Base-by-base conservation (phyloP, 2,329 filamentous ascomycete genomes). In the Cladophialophora immunda region DNA sequence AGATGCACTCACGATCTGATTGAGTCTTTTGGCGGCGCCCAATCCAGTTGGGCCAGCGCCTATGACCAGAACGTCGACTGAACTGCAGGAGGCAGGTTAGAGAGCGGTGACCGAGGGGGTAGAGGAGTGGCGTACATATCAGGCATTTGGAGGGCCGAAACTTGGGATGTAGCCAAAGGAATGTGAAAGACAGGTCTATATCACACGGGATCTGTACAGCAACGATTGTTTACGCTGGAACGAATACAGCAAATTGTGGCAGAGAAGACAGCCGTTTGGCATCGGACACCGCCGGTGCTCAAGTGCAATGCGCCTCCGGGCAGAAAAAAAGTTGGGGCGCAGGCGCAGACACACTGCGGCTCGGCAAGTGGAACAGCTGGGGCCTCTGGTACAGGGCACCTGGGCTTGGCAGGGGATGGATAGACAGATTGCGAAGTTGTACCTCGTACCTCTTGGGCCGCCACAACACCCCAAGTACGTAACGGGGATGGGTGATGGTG, bases 41-140 rank as follows among this genome's bases (percentile, higher is more conserved):
- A 98, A 89, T 83, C 95, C 95, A 78, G 95, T 98, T 76, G 95
- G 95, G 78, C 95, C 95, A 83, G 94, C 94, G 78, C 95, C 95
- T 84, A 98, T 97, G 81, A 99, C 90, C 79, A 99, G 92, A 75
- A 99, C 91, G 83, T 99, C 95, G 80, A 98, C 93, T 77, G 93
- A 90, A 81, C 93, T 96, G 81, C 15, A 47, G n/a, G 58, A 62
- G 57, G 47, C 17, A 57, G 11, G 62, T 71, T 58, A 68, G 62
- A 65, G n/a, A 22, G 36, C 25, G 58, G 53, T 41, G 22, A 45
- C 34, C 4, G 52, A 50, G 32, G 34, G 22, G 6, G 22, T 27
- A 41, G 56, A 36, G 29, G 41, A 6, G 30, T 45, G 29, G 29
- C 25, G 38, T 53, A 61, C 67, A 67, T 69, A 64, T 70, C 62